These are phyloP conservation scores for Talaromyces sp. DNA, from an alignment of 2,329 filamentous ascomycete genomes.

Conservation along the genomic window DNA sequence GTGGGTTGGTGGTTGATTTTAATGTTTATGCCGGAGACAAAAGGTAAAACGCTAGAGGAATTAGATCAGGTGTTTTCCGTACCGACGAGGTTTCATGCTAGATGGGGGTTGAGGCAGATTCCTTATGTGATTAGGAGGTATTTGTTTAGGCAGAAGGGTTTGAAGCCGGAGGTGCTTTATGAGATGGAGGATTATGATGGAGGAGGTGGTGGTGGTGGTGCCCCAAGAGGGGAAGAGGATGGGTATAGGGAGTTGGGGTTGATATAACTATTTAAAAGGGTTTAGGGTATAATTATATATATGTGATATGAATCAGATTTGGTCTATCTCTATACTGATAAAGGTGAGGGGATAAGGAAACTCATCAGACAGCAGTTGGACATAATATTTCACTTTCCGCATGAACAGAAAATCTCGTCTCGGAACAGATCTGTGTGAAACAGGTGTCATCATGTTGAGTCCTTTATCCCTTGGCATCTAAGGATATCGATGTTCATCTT, in stretches of 20 bases:
- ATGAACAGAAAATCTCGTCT: conserved; percentile 58
- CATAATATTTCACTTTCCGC: conserved; percentile 44
- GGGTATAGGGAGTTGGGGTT: conserved; percentile 15
- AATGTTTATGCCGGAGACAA: conserved; percentile 44
- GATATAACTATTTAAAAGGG: background rate
- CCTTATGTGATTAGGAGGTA: conserved; percentile 39
- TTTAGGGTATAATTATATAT: background rate
- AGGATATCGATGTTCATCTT: background rate
- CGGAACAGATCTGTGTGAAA: conserved; percentile 65
- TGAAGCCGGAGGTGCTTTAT: conserved; percentile 38
- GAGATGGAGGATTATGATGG: conserved; percentile 32
- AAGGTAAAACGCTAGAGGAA: conserved; percentile 46
- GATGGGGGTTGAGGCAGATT: conserved; percentile 41
- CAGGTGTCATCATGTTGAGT: conserved; percentile 53
- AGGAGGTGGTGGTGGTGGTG: background rate
- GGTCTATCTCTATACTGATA: background rate
- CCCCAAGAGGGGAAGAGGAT: background rate
- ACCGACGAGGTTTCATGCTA: conserved; percentile 46
- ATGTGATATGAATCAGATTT: background rate
- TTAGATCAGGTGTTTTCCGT: conserved; percentile 57
- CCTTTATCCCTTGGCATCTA: background rate
- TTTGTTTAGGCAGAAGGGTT: conserved; percentile 39
- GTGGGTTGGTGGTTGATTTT: conserved; percentile 49
- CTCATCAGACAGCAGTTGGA: conserved; percentile 52
- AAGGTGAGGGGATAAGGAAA: background rate